Percentiles rank a stretch among this genome's conserved stretches.
Evolutionary conservation across 2,329 filamentous ascomycete genomes (phyloP).

Genomic region (Talaromyces rugulosus): DNA sequence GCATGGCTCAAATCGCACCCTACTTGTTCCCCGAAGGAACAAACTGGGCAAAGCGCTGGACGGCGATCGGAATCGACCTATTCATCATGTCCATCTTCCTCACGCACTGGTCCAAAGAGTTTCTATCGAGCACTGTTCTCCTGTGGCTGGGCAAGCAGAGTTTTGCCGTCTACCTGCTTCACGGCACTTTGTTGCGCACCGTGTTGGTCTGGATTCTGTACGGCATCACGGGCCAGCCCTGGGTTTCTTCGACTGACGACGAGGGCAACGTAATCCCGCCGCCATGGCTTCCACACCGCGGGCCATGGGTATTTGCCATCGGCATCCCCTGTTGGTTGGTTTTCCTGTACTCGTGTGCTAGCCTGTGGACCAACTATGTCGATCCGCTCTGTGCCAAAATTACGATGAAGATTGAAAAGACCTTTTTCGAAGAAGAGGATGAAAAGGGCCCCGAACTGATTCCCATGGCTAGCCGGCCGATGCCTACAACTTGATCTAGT

Average conservation of each 20-base stretch:
- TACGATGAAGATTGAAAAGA: constrained; percentile 46
- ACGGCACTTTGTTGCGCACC: constrained; percentile 51
- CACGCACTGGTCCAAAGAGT: constrained; percentile 45
- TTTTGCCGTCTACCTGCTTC: constrained; percentile 53
- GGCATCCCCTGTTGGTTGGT: constrained; percentile 46
- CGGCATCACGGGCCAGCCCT: constrained; percentile 45
- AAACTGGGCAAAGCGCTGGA: constrained; percentile 44
- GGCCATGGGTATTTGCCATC: constrained; percentile 36
- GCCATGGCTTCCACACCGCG: constrained; percentile 40
- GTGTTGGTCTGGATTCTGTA: constrained; percentile 52
- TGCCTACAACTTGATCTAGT: constrained; percentile 3
- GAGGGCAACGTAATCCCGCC: constrained; percentile 36
- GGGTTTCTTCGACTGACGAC: constrained; percentile 39
- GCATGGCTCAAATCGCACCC: constrained; percentile 37
- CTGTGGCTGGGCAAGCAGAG: constrained; percentile 54
- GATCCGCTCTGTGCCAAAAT: constrained; percentile 47
- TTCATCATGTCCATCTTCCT: constrained; percentile 50
- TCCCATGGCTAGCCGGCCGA: constrained; percentile 21
- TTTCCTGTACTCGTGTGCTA: constrained; percentile 46
- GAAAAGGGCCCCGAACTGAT: constrained; percentile 29
- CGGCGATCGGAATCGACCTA: constrained; percentile 47
- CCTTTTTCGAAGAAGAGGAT: constrained; percentile 41
- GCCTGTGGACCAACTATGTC: constrained; percentile 51
- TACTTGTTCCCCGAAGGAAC: constrained; percentile 45
- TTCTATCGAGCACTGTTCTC: constrained; percentile 48